Conservation (phyloP, 176 grass and related monocot species). For the Triticum turgidum region DNA sequence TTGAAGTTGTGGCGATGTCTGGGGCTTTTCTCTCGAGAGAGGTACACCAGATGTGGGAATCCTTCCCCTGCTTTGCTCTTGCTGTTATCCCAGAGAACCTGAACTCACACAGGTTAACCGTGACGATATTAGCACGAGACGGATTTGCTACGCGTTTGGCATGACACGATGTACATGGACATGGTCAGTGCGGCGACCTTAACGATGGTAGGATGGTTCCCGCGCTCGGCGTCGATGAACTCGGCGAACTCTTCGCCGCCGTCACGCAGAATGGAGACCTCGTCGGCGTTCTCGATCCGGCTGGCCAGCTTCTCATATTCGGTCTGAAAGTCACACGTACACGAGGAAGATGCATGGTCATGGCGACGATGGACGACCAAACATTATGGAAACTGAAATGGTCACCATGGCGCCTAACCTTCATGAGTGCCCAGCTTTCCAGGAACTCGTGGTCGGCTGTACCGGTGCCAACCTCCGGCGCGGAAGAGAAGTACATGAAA, state of each 20-base stretch:
- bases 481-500: constrained; percentile 42
- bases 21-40: constrained; percentile 50
- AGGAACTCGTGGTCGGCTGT: neutral
- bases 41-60: constrained; percentile 46
- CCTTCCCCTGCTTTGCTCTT: neutral
- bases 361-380: neutral
- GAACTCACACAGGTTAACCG: neutral
- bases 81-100: constrained; percentile 50
- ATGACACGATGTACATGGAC: neutral
- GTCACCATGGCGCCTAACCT: neutral
- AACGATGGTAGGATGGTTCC: constrained; percentile 47
- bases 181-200: constrained; percentile 21
- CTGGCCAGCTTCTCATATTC: constrained; percentile 43
- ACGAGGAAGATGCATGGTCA: neutral
- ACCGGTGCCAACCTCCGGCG: neutral
- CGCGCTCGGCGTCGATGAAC: constrained; percentile 30
- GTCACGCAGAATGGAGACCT: neutral
- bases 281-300: constrained; percentile 41
- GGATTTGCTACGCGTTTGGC: neutral
- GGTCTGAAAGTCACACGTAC: neutral
- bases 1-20: constrained; percentile 42
- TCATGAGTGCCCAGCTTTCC: constrained; percentile 10
- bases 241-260: constrained; percentile 26
- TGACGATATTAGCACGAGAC: neutral
- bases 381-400: neutral